Evolutionary conservation across 176 grass and related monocot species (phyloP), one percentile per base, ranked within the genome.

Genomic region (Musa itinerans): DNA sequence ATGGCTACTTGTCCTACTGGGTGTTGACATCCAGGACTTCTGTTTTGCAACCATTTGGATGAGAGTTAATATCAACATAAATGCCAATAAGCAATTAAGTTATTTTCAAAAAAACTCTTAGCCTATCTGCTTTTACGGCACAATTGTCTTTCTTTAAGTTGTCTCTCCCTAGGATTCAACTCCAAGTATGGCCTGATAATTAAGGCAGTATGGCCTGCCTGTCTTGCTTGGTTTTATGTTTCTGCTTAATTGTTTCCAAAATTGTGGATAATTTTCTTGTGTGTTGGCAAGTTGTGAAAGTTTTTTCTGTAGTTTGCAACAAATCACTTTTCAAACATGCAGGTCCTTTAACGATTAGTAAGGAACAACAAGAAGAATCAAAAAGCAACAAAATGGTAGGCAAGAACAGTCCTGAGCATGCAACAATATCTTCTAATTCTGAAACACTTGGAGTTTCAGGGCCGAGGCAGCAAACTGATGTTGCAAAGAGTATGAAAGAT

Each of bases 401-500:
- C 48, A 82, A 91, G 80, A 80, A 71, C 56, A 82, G 57, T 78
- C n/a, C 26, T 17, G 78, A 81, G 63, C 53, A 19, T 54, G 70
- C 49, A 54, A 77, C 74, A 79, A 82, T 22, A 12, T 49, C 63
- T 50, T 24, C 74, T 76, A 83, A 54, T 74, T 80, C 83, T 80
- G 74, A 27, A 10, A 50, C 27, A 57, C 80, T 55, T 79, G 80
- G 65, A 77, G 71, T 68, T 71, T 84, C 83, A 52, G 72, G 65
- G 54, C 83, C 25, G 66, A 69, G 27, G 50, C 86, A 84, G 84
- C 86, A 86, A 81, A 70, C 63, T 68, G 59, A 55, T 78, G 82
- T 76, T 0, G 80, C 95, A 16, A 91, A 98, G 83, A 93, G 78
- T 83, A 86, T 98, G 84, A 89, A 86, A 75, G 95, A 89, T 72